Evolutionary conservation across 2,329 filamentous ascomycete species (phyloP).

Genomic region (Colletotrichum zoysiae): DNA sequence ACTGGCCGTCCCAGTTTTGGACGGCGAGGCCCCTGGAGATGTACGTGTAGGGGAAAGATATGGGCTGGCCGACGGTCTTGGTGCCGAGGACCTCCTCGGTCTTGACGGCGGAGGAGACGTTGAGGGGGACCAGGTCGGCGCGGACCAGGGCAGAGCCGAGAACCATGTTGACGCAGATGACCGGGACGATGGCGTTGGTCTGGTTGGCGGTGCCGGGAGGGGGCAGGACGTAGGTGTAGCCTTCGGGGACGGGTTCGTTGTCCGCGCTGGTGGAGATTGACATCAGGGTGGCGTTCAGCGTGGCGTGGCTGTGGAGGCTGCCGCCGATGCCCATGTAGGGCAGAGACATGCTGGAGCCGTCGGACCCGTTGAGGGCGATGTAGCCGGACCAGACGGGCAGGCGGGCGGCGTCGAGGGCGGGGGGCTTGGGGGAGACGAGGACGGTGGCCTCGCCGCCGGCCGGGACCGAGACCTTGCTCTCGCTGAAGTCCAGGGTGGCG

Average conservation of each 20-base stretch:
- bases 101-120: constrained; percentile 46
- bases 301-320: constrained; percentile 52
- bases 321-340: constrained; percentile 58
- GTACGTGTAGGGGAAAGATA: constrained; percentile 53
- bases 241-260: constrained; percentile 46
- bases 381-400: constrained; percentile 59
- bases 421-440: constrained; percentile 59
- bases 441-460: constrained; percentile 59
- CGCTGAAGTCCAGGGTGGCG: constrained; percentile 59
- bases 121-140: constrained; percentile 59
- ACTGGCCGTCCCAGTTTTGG: constrained; percentile 59
- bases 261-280: constrained; percentile 51
- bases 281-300: constrained; percentile 53
- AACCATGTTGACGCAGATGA: constrained; percentile 55
- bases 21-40: constrained; percentile 49
- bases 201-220: constrained; percentile 53
- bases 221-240: constrained; percentile 58
- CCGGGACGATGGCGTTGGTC: constrained; percentile 52
- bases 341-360: constrained; percentile 53
- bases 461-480: constrained; percentile 58
- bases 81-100: constrained; percentile 53
- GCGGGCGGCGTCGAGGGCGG: constrained; percentile 51
- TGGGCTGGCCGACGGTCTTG: constrained; percentile 58
- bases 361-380: constrained; percentile 56
- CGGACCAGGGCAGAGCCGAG: constrained; percentile 61